A percentile compares a stretch with the other conserved stretches of the same genome.
phyloP scores from a whole-genome alignment of 768 basidiomycete genomes.

The Boletus tomentosulus region DNA sequence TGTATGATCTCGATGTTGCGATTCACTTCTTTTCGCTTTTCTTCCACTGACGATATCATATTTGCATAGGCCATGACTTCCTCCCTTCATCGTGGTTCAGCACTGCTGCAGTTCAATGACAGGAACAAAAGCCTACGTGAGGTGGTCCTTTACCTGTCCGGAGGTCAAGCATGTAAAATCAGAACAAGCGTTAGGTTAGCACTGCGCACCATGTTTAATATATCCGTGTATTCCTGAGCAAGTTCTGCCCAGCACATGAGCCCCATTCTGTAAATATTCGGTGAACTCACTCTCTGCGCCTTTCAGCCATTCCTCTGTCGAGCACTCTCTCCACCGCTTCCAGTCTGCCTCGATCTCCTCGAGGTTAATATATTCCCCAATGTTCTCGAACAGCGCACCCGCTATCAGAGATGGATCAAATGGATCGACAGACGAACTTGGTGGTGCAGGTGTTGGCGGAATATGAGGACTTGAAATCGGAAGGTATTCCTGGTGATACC shows the following conservation, averaged over 20 bases:
- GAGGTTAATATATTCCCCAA: conserved; percentile 17
- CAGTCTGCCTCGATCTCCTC: conserved; percentile 21
- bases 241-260: conserved; percentile 15
- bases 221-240: conserved; percentile 13
- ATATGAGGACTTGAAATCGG: conserved; percentile 21
- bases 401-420: conserved; percentile 9
- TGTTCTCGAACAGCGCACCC: conserved; percentile 16
- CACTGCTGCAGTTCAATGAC: neutral
- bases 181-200: neutral
- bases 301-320: conserved; percentile 30
- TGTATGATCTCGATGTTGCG: conserved; percentile 17
- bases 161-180: neutral
- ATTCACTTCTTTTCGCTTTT: conserved; percentile 18
- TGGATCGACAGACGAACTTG: neutral
- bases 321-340: conserved; percentile 27
- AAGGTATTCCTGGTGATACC: conserved; percentile 14
- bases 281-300: conserved; percentile 25
- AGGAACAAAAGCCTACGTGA: conserved; percentile 18
- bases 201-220: conserved; percentile 21
- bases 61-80: conserved; percentile 17
- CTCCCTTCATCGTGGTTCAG: conserved; percentile 17
- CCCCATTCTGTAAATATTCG: neutral
- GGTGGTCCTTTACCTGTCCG: conserved; percentile 26
- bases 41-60: conserved; percentile 20
- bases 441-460: conserved; percentile 13